Evolutionary conservation across 345 rosid species (phyloP).

Genomic region (Aquilaria sinensis): DNA sequence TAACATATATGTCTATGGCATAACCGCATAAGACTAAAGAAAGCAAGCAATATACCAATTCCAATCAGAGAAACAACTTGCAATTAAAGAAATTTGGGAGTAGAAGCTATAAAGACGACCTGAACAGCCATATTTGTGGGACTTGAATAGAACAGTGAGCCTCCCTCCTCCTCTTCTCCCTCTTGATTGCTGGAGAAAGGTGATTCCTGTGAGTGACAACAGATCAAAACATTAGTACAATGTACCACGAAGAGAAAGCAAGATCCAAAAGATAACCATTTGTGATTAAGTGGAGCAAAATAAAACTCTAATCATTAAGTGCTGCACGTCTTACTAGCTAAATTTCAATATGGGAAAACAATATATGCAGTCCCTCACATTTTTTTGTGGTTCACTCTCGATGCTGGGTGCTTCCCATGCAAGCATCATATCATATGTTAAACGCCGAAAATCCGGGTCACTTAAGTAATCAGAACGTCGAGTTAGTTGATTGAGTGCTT

Average conservation of each 20-base stretch:
- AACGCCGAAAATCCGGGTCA: slow-evolving; percentile 66
- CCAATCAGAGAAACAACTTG: slow-evolving; percentile 1
- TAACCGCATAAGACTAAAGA: slow-evolving; percentile 1
- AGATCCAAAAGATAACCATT: background rate
- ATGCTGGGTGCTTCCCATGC: slow-evolving; percentile 87
- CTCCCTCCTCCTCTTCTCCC: slow-evolving; percentile 66
- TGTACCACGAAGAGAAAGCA: background rate
- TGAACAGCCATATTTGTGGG: slow-evolving; percentile 81
- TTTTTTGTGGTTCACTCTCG: slow-evolving; percentile 30
- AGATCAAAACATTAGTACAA: slow-evolving; percentile 9
- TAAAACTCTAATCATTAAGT: slow-evolving; percentile 1
- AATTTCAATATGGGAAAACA: slow-evolving; percentile 2
- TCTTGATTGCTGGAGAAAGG: slow-evolving; percentile 34
- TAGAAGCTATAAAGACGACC: slow-evolving; percentile 30
- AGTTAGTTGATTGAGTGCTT: slow-evolving; percentile 42
- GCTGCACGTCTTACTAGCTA: background rate
- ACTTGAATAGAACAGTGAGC: slow-evolving; percentile 72
- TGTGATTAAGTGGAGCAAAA: background rate
- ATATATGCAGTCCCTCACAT: slow-evolving; percentile 31
- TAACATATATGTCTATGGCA: background rate
- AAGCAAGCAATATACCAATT: background rate
- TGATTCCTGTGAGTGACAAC: slow-evolving; percentile 39
- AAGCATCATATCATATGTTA: slow-evolving; percentile 95
- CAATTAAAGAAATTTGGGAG: background rate
- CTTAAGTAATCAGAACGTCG: slow-evolving; percentile 54